phyloP scores from a whole-genome alignment of 257 asterid species.

The Phtheirospermum japonicum region DNA sequence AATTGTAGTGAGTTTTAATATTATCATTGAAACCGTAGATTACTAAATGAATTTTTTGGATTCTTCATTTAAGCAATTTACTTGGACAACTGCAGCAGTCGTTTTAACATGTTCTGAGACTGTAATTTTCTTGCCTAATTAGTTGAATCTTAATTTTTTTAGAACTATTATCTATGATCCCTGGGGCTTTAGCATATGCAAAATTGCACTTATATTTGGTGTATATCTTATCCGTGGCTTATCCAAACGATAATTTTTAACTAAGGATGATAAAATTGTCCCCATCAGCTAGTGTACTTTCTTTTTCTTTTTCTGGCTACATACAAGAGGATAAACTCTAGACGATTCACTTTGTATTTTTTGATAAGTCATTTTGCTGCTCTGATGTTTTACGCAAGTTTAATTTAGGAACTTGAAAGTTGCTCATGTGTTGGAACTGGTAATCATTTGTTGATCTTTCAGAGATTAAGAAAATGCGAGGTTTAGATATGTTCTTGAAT shows the following conservation, averaged over 20 bases:
- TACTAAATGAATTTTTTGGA: neutral
- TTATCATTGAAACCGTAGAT: neutral
- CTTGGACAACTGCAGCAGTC: neutral
- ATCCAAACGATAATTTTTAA: neutral
- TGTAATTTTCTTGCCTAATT: neutral
- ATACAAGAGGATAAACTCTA: neutral
- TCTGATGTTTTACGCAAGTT: too few relatives aligned
- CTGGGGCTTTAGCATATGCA: neutral
- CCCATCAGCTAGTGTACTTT: neutral
- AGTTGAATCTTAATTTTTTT: neutral
- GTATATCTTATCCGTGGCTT: neutral
- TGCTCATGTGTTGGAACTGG: too few relatives aligned
- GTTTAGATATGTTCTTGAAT: too few relatives aligned
- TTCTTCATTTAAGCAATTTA: neutral
- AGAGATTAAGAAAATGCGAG: too few relatives aligned
- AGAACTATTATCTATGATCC: conserved; percentile 1
- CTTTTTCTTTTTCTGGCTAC: neutral
- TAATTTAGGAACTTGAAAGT: too few relatives aligned
- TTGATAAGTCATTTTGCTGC: too few relatives aligned
- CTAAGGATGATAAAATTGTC: neutral
- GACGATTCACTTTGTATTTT: neutral
- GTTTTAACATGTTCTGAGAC: neutral
- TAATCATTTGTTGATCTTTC: too few relatives aligned
- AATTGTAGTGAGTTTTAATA: neutral
- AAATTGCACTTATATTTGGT: neutral